Base-by-base conservation (phyloP, 1,284 basidiomycete species). In the Ustanciosporium gigantosporum region DNA sequence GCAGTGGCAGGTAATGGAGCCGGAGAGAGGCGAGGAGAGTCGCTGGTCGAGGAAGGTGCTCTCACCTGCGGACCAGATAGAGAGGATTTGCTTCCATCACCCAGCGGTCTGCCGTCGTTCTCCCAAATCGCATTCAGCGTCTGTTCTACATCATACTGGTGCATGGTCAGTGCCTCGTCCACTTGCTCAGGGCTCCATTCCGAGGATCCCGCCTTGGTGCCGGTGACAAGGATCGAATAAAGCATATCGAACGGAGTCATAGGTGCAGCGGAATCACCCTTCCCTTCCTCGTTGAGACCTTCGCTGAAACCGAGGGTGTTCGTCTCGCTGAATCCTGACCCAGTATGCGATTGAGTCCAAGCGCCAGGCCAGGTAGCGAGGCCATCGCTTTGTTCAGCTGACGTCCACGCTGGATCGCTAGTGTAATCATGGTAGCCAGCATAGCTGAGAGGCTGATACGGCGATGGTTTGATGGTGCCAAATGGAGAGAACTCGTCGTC, bases 231-330 rank as follows among this genome's bases (percentile, higher is more conserved):
- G 27, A 98, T 90, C 25, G 90, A 92, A 70, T 86, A 87, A 17
- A 98, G 85, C 31, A 97, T 91, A 72, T 97, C 94, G 66, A 98
- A 89, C 0, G 94, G 94, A 1, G 93, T 94, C 89, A 97, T 94
- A 8, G 55, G 49, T 7, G 61, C 61, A 15, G 44, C 37, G 25
- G 90, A 90, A 66, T 89, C 87, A 0, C 87, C 44, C 6, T 32
- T 37, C 8, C 47, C 25, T 2, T 36, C 49, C 20, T 48, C 51
- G 15, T 29, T n/a, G n/a, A n/a, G n/a, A n/a, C n/a, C n/a, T n/a
- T n/a, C n/a, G n/a, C n/a, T n/a, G n/a, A n/a, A n/a, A n/a, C n/a
- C n/a, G n/a, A n/a, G n/a, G n/a, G n/a, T n/a, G n/a, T n/a, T n/a
- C n/a, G n/a, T n/a, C n/a, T n/a, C n/a, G n/a, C n/a, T n/a, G n/a